phyloP scores from a whole-genome alignment of 169 alveolate species.

The Cryptosporidium andersoni region DNA sequence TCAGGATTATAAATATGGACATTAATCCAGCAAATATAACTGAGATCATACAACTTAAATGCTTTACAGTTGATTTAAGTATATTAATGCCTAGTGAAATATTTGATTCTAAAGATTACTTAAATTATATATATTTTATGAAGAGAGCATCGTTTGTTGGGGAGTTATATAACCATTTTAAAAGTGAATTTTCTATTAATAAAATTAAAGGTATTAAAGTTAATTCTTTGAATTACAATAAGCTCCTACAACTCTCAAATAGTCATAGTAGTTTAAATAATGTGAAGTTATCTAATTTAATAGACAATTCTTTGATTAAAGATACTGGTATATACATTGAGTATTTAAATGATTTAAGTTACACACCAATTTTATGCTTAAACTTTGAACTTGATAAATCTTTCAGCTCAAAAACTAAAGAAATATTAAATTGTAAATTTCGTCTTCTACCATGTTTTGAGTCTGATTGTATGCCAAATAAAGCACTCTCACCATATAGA shows the following conservation, averaged over 20 bases:
- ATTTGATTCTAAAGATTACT: slow-evolving; percentile 17
- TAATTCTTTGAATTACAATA: not conserved
- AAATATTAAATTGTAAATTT: not conserved
- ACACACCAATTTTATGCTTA: slow-evolving; percentile 21
- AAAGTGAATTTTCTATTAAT: not conserved
- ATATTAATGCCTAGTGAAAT: slow-evolving; percentile 17
- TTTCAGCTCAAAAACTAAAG: not conserved
- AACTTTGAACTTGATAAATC: not conserved
- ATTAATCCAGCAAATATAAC: not conserved
- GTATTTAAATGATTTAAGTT: slow-evolving; percentile 30
- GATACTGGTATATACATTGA: slow-evolving; percentile 15
- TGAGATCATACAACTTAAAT: no score
- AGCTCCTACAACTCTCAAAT: not conserved
- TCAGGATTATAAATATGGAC: slow-evolving; percentile 6
- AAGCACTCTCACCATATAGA: not conserved
- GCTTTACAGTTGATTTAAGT: slow-evolving; percentile 1
- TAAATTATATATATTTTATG: slow-evolving; percentile 31
- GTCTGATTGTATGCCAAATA: not conserved
- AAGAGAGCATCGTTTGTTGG: slow-evolving; percentile 26
- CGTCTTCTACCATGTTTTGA: slow-evolving; percentile 3
- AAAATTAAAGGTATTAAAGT: not conserved
- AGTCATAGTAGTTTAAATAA: not conserved
- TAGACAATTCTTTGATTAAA: not conserved
- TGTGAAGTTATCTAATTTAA: no score
- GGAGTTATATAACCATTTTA: slow-evolving; percentile 2